phyloP scores from a whole-genome alignment of 192 early-diverging fungal species.

The Coemansia sp. region DNA sequence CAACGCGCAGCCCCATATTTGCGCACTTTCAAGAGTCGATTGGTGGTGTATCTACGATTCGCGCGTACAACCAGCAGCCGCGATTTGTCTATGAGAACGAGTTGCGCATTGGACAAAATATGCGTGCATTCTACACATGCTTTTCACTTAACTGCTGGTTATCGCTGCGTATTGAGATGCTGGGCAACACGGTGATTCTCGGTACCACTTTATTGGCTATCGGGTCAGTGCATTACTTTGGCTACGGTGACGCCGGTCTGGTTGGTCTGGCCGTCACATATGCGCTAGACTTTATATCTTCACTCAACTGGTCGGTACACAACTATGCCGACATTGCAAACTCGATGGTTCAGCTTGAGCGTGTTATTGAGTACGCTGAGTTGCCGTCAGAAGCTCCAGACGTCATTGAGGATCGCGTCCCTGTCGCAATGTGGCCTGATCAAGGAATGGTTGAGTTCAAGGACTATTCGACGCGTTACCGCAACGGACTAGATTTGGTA shows the following conservation, averaged over 20 bases:
- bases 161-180: conserved; percentile 74
- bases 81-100: conserved; percentile 76
- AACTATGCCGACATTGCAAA: conserved; percentile 72
- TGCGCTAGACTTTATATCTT: conserved; percentile 74
- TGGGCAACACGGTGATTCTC: conserved; percentile 76
- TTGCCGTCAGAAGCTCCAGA: conserved; percentile 43
- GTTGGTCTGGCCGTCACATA: conserved; percentile 82
- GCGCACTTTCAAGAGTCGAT: conserved; percentile 82
- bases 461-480: conserved; percentile 57
- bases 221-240: conserved; percentile 55
- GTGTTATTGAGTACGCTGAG: conserved; percentile 51
- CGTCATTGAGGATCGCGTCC: conserved; percentile 32
- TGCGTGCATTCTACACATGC: conserved; percentile 75
- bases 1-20: conserved; percentile 78
- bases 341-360: conserved; percentile 66
- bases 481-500: conserved; percentile 56
- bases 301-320: conserved; percentile 76
- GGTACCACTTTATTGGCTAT: conserved; percentile 75
- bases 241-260: conserved; percentile 56
- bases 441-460: conserved; percentile 55
- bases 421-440: conserved; percentile 54
- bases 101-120: conserved; percentile 70
- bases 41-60: conserved; percentile 79
- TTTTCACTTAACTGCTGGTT: conserved; percentile 74
- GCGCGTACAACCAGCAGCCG: conserved; percentile 79